Base-by-base conservation (phyloP, 805 yeast species). In the Nakazawaea holstii region DNA sequence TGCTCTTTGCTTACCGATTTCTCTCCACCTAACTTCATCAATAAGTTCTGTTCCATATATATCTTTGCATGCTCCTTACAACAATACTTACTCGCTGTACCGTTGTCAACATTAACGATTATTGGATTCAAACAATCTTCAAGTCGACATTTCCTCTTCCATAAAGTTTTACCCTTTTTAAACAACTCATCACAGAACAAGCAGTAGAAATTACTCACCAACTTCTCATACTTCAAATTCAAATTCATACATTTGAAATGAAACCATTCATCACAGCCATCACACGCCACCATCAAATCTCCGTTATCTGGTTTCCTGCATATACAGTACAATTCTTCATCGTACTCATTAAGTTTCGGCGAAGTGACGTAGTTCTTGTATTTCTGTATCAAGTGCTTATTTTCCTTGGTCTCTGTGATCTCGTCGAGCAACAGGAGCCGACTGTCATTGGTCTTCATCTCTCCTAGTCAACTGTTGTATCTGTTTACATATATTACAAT, bases 181-280 rank as follows among this genome's bases (percentile, higher is more conserved):
- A 51, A 69, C 60, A 49, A 61, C 62, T 31, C 60, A 46, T 75
- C 77, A 61, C 97, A 90, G 49, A 80, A 79, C 8, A 84, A 84
- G 59, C 97, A 90, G 59, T 69, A 84, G 58, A 76, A 90, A 46
- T 76, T 74, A 41, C 76, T 71, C 9, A 89, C 81, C 43, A 89
- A 67, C 35, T 73, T 70, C 49, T 77, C 72, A 56, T 74, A 75
- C 46, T 69, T 64, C 8, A 60, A 61, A 44, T 80, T 72, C 33
- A 89, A 59, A 45, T 73, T 73, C 74, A 90, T 77, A 60, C 97
- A 91, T 40, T 67, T 68, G 63, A 90, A 87, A 64, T 91, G 97
- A 59, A 75, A 91, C 97, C 97, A 91, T 49, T 88, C 96, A 58
- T 89, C 96, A 65, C 97, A 91, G 6, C 88, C 91, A 60, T 90